Evolutionary conservation across 176 grass and related monocot species (phyloP), one percentile per base, ranked within the genome.

Genomic region (Tillandsia leiboldiana): DNA sequence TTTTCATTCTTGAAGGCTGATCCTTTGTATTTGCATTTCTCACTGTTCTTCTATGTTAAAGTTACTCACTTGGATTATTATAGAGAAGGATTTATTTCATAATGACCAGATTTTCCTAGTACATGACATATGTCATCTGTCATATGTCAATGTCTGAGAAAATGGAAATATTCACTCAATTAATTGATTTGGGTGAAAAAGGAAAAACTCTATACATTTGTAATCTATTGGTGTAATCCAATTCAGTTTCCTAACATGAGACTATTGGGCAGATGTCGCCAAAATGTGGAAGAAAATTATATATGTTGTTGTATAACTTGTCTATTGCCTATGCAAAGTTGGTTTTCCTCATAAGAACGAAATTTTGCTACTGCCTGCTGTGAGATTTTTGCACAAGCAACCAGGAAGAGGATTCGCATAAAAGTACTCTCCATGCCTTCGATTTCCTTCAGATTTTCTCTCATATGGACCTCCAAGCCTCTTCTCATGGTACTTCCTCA

Each of bases 401-500:
- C 84, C 94, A 5, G 94, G 89, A 66, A 93, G 75, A 80, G 94
- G 94, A 89, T 99, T 99, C 78, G 94, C 89, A 65, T 99, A 99
- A 72, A 99, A 99, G 65, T 93, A 80, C 77, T 93, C 94, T 76
- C 93, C 89, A 17, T 86, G 87, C 77, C 84, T 81, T 29, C 82
- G 72, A 67, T 63, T 90, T 73, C 14, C 64, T 59, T 84, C 78
- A 26, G 79, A 15, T 70, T 73, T 72, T 68, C 94, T 93, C 77
- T 90, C 89, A 68, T 86, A 83, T 51, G 94, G 89, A 70, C 87
- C 87, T 64, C 94, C 94, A 54, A 90, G 84, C 66, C 94, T 88
- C 22, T 73, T 77, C 66, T 76, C 15, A 77, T 99, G 94, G 67
- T 84, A 77, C 49, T 26, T 79, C 66, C 82, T 93, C 63, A 99